These are phyloP conservation scores for Lichenothelia convexa DNA, from an alignment of 495 filamentous ascomycete species.

Conservation along the genomic window DNA sequence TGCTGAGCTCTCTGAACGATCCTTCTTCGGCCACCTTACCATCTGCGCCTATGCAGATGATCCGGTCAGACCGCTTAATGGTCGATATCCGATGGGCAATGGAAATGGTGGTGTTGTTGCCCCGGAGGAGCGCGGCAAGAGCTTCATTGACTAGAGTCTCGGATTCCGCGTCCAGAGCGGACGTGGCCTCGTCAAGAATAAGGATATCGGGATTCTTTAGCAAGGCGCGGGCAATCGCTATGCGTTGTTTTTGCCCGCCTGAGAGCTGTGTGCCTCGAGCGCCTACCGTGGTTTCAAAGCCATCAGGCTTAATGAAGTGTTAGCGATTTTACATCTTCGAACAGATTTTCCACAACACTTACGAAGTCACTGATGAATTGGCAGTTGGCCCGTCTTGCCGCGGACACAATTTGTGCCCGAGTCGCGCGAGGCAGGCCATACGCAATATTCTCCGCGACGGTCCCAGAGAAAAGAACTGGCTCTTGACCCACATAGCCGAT, in stretches of 20 bases:
- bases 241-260: slow-evolving; percentile 93
- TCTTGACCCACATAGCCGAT: slow-evolving; percentile 93
- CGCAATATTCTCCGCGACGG: slow-evolving; percentile 89
- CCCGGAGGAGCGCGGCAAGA: slow-evolving; percentile 56
- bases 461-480: slow-evolving; percentile 87
- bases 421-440: slow-evolving; percentile 75
- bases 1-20: slow-evolving; percentile 57
- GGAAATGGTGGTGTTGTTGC: slow-evolving; percentile 85
- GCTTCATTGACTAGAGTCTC: slow-evolving; percentile 92
- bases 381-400: slow-evolving; percentile 90
- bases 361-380: slow-evolving; percentile 87
- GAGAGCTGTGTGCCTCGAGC: slow-evolving; percentile 85
- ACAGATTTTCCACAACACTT: slow-evolving; percentile 23
- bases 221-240: slow-evolving; percentile 86
- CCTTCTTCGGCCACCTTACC: slow-evolving; percentile 83
- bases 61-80: slow-evolving; percentile 82
- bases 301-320: slow-evolving; percentile 45
- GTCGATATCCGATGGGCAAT: slow-evolving; percentile 92
- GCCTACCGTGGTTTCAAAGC: slow-evolving; percentile 83
- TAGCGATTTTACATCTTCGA: slow-evolving; percentile 3
- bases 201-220: slow-evolving; percentile 94
- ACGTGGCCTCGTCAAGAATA: slow-evolving; percentile 69
- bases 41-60: slow-evolving; percentile 72
- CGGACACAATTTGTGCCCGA: slow-evolving; percentile 61
- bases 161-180: slow-evolving; percentile 85